A percentile compares a stretch with the other conserved stretches of the same genome.
These are phyloP conservation scores for Fraxinus greggii DNA, from an alignment of 305 asterid genomes.

Conservation along the genomic window DNA sequence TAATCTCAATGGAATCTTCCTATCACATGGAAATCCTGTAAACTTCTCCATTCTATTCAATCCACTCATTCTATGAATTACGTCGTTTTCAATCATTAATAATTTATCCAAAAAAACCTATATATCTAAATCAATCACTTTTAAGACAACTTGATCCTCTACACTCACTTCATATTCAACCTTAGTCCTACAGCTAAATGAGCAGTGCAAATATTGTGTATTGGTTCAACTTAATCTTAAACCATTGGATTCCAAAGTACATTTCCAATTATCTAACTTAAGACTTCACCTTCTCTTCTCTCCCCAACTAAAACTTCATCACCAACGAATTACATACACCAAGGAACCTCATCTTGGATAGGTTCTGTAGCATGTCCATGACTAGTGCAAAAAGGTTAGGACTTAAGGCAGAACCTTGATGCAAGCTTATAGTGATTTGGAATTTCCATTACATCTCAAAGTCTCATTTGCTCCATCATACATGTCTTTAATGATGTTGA, in stretches of 20 bases:
- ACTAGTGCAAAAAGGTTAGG: background rate
- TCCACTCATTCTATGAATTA: background rate
- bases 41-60: background rate
- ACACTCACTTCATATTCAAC: background rate
- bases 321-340: background rate
- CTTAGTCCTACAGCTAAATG: background rate
- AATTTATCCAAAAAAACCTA: background rate
- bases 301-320: background rate
- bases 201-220: background rate
- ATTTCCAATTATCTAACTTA: background rate
- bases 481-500: background rate
- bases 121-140: background rate
- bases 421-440: background rate
- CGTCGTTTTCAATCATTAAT: background rate
- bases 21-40: background rate
- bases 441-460: background rate
- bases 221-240: background rate
- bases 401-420: background rate
- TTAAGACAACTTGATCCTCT: background rate
- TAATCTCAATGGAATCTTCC: background rate
- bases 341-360: background rate
- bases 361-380: background rate
- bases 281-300: background rate
- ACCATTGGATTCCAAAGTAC: background rate
- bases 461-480: background rate